Conservation (phyloP, 2,329 filamentous ascomycete species). For the Sarocladiaceae sp. region DNA sequence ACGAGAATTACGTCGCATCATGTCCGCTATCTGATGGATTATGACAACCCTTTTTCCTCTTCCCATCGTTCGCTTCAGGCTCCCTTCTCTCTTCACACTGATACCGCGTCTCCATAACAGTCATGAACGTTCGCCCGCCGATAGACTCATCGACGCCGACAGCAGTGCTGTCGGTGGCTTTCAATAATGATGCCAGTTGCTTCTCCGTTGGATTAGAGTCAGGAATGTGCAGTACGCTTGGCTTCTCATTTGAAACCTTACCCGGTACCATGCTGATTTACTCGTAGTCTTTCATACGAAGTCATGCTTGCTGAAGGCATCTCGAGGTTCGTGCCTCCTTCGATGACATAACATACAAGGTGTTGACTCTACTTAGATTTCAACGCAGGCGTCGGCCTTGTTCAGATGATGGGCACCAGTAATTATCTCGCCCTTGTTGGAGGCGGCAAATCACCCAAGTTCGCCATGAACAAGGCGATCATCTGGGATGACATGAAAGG, state of each 20-base stretch:
- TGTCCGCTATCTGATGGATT: no score
- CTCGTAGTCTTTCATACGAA: conserved; percentile 60
- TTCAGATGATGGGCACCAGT: conserved; percentile 79
- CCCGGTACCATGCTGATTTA: neutral
- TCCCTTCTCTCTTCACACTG: neutral
- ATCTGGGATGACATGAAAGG: conserved; percentile 88
- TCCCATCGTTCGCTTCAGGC: no score
- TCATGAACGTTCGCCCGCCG: conserved; percentile 83
- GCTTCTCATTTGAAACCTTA: conserved; percentile 5
- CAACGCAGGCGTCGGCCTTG: conserved; percentile 74
- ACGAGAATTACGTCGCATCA: no score
- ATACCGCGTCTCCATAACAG: neutral
- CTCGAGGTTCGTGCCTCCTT: conserved; percentile 31
- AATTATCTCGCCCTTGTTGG: conserved; percentile 88
- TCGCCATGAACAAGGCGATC: conserved; percentile 80
- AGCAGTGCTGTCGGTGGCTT: conserved; percentile 73
- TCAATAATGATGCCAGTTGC: conserved; percentile 78
- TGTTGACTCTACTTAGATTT: conserved; percentile 47
- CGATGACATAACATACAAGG: neutral
- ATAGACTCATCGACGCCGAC: conserved; percentile 73
- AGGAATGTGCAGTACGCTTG: conserved; percentile 76
- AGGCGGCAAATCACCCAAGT: conserved; percentile 78
- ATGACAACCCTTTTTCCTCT: no score
- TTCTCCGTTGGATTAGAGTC: conserved; percentile 84
- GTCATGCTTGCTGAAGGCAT: conserved; percentile 60